phyloP scores from a whole-genome alignment of 2,329 filamentous ascomycete genomes.

The Colletotrichum orbiculare region DNA sequence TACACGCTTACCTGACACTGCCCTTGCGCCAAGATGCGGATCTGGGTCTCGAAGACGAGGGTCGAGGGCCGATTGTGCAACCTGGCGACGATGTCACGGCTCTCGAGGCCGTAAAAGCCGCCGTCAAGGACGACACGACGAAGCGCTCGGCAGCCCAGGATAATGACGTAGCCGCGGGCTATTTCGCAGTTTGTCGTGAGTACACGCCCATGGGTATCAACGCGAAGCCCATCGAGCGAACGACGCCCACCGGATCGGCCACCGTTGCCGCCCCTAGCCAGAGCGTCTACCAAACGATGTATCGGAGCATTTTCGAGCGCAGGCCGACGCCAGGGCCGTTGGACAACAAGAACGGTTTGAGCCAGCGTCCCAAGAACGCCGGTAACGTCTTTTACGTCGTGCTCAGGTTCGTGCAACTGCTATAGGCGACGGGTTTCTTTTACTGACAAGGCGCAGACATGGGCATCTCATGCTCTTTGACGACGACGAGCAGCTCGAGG shows the following conservation, averaged over 20 bases:
- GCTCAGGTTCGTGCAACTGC: slow-evolving; percentile 69
- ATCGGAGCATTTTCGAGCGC: slow-evolving; percentile 92
- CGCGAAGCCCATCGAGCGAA: slow-evolving; percentile 89
- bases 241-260: slow-evolving; percentile 79
- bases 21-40: slow-evolving; percentile 61
- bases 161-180: slow-evolving; percentile 85
- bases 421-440: not conserved
- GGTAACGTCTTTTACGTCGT: slow-evolving; percentile 96
- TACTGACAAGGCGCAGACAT: slow-evolving; percentile 68
- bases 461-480: slow-evolving; percentile 98
- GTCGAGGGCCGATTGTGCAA: slow-evolving; percentile 55
- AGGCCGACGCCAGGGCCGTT: slow-evolving; percentile 63
- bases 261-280: slow-evolving; percentile 84
- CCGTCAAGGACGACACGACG: slow-evolving; percentile 67
- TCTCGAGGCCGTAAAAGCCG: slow-evolving; percentile 69
- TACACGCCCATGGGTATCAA: slow-evolving; percentile 93
- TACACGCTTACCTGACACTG: slow-evolving; percentile 76
- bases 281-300: slow-evolving; percentile 98
- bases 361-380: slow-evolving; percentile 70
- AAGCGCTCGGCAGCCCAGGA: slow-evolving; percentile 68
- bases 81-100: slow-evolving; percentile 73
- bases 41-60: slow-evolving; percentile 44
- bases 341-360: slow-evolving; percentile 59
- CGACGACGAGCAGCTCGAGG: slow-evolving; percentile 93
- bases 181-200: slow-evolving; percentile 94